These are phyloP conservation scores for Phytophthora capsici DNA, from an alignment of 352 stramenopile species.

Conservation along the genomic window DNA sequence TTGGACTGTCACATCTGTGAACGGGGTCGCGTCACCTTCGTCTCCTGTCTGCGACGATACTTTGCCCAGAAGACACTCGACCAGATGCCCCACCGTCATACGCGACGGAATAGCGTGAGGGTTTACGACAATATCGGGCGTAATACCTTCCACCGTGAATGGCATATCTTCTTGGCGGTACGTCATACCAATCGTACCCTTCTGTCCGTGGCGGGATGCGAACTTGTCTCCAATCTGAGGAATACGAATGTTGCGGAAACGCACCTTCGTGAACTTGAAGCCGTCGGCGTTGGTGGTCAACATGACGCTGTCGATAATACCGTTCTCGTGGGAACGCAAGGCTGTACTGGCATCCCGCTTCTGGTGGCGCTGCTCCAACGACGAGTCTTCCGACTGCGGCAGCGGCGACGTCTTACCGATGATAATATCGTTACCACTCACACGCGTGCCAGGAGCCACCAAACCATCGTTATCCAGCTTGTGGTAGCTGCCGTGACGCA, in stretches of 20 bases:
- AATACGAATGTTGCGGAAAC: conserved; percentile 98
- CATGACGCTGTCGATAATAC: conserved; percentile 99
- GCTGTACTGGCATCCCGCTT: conserved; percentile 98
- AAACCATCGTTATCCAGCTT: conserved; percentile 99
- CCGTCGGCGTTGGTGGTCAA: conserved; percentile 98
- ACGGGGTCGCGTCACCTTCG: conserved; percentile 99
- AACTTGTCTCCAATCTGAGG: conserved; percentile 99
- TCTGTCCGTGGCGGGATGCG: conserved; percentile 91
- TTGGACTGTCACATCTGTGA: conserved; percentile 98
- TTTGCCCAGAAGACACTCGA: conserved; percentile 99
- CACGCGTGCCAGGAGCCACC: conserved; percentile 94
- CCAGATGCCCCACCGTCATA: conserved; percentile 99
- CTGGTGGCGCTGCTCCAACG: conserved; percentile 90
- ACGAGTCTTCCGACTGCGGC: conserved; percentile 79
- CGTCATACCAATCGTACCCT: conserved; percentile 99
- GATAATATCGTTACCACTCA: conserved; percentile 98
- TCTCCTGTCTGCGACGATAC: conserved; percentile 96
- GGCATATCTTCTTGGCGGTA: conserved; percentile 99
- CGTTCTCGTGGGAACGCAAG: conserved; percentile 98
- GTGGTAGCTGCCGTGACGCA: conserved; percentile 97
- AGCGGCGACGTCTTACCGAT: conserved; percentile 98
- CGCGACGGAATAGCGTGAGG: conserved; percentile 99
- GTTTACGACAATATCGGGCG: conserved; percentile 99
- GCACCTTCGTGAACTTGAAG: conserved; percentile 98
- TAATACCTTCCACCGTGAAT: conserved; percentile 99